Conservation (phyloP, 805 yeast species). For the Yamadazyma akitaensis region DNA sequence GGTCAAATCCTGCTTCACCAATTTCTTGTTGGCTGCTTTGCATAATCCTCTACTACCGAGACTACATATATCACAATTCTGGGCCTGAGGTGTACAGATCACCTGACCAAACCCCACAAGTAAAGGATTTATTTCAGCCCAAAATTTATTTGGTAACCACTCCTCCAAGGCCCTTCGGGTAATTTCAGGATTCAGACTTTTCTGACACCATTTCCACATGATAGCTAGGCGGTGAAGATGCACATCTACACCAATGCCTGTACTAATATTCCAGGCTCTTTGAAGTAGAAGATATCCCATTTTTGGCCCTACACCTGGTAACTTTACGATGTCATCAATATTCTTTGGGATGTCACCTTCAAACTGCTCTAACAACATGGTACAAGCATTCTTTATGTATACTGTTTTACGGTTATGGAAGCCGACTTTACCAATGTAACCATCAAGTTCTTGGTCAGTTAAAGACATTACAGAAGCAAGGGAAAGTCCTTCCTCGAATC, state of each 20-base stretch:
- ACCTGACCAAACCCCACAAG: conserved; percentile 94
- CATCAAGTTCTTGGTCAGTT: conserved; percentile 57
- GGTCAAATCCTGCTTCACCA: conserved; percentile 27
- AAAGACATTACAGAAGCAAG: conserved; percentile 50
- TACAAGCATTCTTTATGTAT: conserved; percentile 62
- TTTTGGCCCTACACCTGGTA: conserved; percentile 96
- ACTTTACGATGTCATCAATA: conserved; percentile 56
- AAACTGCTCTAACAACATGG: conserved; percentile 46
- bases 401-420: conserved; percentile 79
- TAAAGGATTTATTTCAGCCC: conserved; percentile 84
- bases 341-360: conserved; percentile 72
- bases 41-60: conserved; percentile 55
- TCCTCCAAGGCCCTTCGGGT: conserved; percentile 65
- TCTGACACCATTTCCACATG: conserved; percentile 75
- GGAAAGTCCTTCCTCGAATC: conserved; percentile 50
- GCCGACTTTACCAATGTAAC: conserved; percentile 74
- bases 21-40: conserved; percentile 49
- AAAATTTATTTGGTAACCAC: conserved; percentile 70
- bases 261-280: conserved; percentile 71
- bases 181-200: conserved; percentile 64
- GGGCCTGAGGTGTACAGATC: conserved; percentile 69
- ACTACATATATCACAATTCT: conserved; percentile 69
- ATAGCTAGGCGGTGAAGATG: conserved; percentile 80
- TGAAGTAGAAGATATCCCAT: conserved; percentile 85
- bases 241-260: conserved; percentile 93